Base-by-base conservation (phyloP, 208 protist genomes). In the Leishmania amazonensis region DNA sequence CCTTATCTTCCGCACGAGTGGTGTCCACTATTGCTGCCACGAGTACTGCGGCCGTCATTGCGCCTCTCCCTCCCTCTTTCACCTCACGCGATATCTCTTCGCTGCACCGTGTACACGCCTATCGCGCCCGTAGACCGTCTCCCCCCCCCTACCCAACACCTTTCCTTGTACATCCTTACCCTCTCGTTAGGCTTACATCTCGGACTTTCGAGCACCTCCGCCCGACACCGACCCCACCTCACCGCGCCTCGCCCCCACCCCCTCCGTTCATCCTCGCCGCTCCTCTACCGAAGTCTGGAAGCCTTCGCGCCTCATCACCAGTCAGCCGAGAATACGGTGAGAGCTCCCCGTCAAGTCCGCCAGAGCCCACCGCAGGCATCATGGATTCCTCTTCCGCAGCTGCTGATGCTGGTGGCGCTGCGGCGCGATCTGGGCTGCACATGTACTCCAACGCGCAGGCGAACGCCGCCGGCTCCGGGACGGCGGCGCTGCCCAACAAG, bases 311-410 rank as follows among this genome's bases (percentile, higher is more conserved):
- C 35, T 42, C 68, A 40, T n/a, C 13, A 21, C 15, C 75, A 75
- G 21, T 51, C 9, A 70, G 54, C 35, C 40, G 13, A 40, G 35
- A 71, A 45, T 28, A 42, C 9, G 17, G 5, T 71, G 31, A 71
- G 65, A 28, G 11, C 35, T 21, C 17, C 17, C n/a, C 31, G 38
- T 28, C 65, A 35, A 71, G 5, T 40, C 15, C 15, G 40, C 65
- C 7, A 64, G 5, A 77, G 49, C 19, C 35, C 38, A 42, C 74
- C 45, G 31, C 6, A 64, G 38, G 40, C 51, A 15, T 40, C 11
- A 85, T 85, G 81, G 70, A 85, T 38, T 78, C 81, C n/a, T 85
- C 76, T 8, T 80, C 64, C 31, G 73, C 81, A 31, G 31, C 76
- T 1, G 21, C 62, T 31, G 70, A 53, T 3, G 67, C 60, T 2